Evolutionary conservation across 2,329 filamentous ascomycete genomes (phyloP), one percentile per base, ranked within the genome.

Genomic region (Mollisiaceae sp.): DNA sequence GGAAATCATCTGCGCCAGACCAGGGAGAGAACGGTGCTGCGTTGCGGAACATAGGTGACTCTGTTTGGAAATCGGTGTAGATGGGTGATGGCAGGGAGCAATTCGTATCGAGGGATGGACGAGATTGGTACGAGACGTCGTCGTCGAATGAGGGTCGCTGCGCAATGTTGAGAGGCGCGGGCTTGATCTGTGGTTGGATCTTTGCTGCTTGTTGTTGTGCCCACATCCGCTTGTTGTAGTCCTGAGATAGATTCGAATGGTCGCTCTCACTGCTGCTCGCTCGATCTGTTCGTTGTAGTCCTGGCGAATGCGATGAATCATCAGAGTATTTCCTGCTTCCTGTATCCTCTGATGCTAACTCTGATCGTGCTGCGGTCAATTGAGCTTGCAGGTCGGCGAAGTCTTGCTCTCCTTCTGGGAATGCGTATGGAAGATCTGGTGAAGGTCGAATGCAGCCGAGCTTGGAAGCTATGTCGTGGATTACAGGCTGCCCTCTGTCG

Each of bases 391-490:
- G 77, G 71, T 86, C 85, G 15, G 79, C 78, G 73, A 89, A 80
- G 64, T 85, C 86, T 14, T 83, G 81, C 73, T 86, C 85, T 71
- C 87, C 84, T 74, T 89, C 86, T 62, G 87, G 86, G 74, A 89
- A 89, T 32, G 86, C 80, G 1, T 59, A 87, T 78, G 75, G 88
- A 81, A 75, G 81, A 71, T 89, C 87, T 73, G 82, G 84, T 71
- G 87, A 87, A 20, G 85, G 85, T 63, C 86, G 83, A 71, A 89
- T 87, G 78, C 86, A 89, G 56, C 86, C 86, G 35, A 89, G 84
- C 76, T 84, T 87, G 69, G 84, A 83, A 39, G 86, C 86, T 65
- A 89, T 89, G 74, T 89, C 85, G 77, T 89, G 87, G 62, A 89
- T 87, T 32, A 89, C 82, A 2, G 87, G 86, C 71, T 87, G 84